Base-by-base conservation (phyloP, 805 yeast genomes). In the Yamadazyma insecticola region DNA sequence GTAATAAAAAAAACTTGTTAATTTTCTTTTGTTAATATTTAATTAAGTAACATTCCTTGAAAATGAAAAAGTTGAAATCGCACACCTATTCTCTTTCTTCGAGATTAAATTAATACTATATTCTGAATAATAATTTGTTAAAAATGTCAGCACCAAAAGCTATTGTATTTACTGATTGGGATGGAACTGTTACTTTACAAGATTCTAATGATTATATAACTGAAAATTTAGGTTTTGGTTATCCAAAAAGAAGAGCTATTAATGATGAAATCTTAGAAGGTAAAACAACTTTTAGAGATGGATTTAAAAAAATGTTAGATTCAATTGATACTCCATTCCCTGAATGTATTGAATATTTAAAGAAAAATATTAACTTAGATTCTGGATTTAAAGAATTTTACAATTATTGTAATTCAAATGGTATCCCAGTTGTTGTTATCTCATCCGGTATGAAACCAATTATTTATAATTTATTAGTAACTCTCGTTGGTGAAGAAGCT, bases 81-180 rank as follows among this genome's bases (percentile, higher is more conserved):
- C n/a, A n/a, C n/a, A n/a, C n/a, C n/a, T n/a, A n/a, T n/a, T n/a
- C n/a, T n/a, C n/a, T n/a, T n/a, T n/a, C n/a, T n/a, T n/a, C n/a
- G n/a, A n/a, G n/a, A n/a, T n/a, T n/a, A n/a, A n/a, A n/a, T n/a
- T n/a, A n/a, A n/a, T n/a, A n/a, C n/a, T n/a, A n/a, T n/a, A n/a
- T n/a, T n/a, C n/a, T n/a, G n/a, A n/a, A n/a, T n/a, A n/a, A n/a
- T n/a, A n/a, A n/a, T n/a, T n/a, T 10, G 10, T 18, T 7, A 18
- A 10, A 18, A 18, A 19, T 19, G 17, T 14, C 26, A 22, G 15
- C 4, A 5, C 54, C 58, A 16, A 60, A 59, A 29, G 90, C 95
- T 28, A 87, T 92, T 49, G 82, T 92, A 25, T 92, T 92, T 67
- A 84, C 97, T 25, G 99, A 92, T 57, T 92, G 94, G 77, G 99